phyloP scores from a whole-genome alignment of 257 asterid species.

The Apocynum venetum region DNA sequence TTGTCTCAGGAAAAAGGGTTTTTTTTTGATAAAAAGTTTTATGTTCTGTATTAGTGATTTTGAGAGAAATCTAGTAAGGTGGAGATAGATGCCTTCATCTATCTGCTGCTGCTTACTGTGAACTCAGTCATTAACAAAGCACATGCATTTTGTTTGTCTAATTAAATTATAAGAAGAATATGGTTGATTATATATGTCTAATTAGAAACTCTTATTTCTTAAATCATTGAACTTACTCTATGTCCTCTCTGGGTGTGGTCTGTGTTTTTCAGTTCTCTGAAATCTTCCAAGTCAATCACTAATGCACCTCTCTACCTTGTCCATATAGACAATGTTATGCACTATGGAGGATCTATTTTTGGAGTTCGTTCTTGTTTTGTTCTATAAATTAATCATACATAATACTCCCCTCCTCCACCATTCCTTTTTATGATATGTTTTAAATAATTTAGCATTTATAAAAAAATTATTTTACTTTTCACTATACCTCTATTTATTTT shows the following conservation, averaged over 20 bases:
- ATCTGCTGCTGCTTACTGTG: background rate
- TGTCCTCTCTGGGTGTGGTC: background rate
- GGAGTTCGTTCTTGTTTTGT: background rate
- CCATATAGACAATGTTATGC: background rate
- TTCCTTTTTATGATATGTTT: no score
- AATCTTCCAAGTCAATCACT: background rate
- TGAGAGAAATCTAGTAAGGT: constrained; percentile 2
- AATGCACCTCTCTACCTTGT: background rate
- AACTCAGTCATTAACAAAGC: background rate
- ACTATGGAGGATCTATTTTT: background rate
- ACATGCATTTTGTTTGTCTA: background rate
- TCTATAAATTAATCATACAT: background rate
- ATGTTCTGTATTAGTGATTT: constrained; percentile 5
- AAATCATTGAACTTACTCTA: background rate
- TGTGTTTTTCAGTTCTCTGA: background rate
- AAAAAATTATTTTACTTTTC: no score
- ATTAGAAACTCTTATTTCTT: background rate
- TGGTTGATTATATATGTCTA: no score
- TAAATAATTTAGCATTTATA: no score
- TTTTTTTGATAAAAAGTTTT: background rate
- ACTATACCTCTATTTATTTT: no score
- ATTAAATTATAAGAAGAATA: background rate
- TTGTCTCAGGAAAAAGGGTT: background rate
- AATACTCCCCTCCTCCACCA: no score
- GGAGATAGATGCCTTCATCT: background rate